phyloP scores from a whole-genome alignment of 768 basidiomycete genomes.

The Suillus luteus region DNA sequence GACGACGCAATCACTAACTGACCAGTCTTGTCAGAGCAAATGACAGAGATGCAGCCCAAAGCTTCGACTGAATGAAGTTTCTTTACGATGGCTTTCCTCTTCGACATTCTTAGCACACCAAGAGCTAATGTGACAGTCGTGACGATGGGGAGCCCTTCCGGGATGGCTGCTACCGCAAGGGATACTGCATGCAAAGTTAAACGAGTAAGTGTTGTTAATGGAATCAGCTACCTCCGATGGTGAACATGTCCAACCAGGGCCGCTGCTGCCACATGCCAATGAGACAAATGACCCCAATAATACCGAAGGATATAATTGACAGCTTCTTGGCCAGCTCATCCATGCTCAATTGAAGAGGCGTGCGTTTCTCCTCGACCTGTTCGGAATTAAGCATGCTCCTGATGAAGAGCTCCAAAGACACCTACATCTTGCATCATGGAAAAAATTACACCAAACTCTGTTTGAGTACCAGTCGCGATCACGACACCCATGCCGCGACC shows the following conservation, averaged over 20 bases:
- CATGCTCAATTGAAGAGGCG: constrained; percentile 92
- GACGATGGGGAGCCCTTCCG: constrained; percentile 94
- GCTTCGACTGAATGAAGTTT: constrained; percentile 95
- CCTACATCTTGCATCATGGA: constrained; percentile 96
- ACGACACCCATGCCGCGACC: constrained; percentile 86
- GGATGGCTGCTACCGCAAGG: constrained; percentile 96
- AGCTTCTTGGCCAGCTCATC: constrained; percentile 94
- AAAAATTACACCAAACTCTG: constrained; percentile 96
- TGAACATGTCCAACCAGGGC: constrained; percentile 97
- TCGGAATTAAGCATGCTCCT: constrained; percentile 1
- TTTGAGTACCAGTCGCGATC: constrained; percentile 80
- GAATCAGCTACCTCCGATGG: constrained; percentile 80
- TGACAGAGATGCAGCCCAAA: constrained; percentile 93
- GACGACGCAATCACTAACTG: constrained; percentile 17
- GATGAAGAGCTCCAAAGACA: constrained; percentile 10
- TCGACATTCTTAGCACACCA: constrained; percentile 92
- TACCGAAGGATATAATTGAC: constrained; percentile 86
- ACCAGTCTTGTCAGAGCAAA: constrained; percentile 98
- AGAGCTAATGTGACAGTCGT: constrained; percentile 96
- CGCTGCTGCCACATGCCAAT: constrained; percentile 86
- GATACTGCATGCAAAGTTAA: constrained; percentile 62
- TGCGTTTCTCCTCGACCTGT: constrained; percentile 83
- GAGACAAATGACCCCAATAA: constrained; percentile 91
- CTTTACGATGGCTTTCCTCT: constrained; percentile 95
- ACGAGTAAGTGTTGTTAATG: background rate